These are phyloP conservation scores for Flaveria robusta DNA, from an alignment of 129 eudicot genomes.

Conservation along the genomic window DNA sequence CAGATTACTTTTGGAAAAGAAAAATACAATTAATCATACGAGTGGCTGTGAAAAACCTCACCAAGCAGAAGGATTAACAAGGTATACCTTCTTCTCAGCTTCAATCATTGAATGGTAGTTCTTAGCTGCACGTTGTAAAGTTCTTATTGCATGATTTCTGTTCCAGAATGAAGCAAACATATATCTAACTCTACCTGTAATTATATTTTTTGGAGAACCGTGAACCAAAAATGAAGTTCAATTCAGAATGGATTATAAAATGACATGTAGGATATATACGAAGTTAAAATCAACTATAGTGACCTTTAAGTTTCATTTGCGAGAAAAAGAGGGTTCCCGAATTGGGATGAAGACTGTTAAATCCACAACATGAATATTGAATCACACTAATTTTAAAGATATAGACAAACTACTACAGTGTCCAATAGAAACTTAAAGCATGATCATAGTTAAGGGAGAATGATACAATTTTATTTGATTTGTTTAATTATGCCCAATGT, in stretches of 20 bases:
- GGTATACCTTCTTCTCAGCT: conserved; percentile 82
- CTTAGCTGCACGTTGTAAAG: conserved; percentile 76
- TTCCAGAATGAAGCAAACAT: conserved; percentile 99
- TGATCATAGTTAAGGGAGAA: too few species aligned
- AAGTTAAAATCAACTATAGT: too few species aligned
- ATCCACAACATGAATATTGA: background rate
- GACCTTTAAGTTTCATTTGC: background rate
- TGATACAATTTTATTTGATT: too few species aligned
- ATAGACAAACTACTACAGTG: too few species aligned
- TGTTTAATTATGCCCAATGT: too few species aligned
- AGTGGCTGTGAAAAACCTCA: conserved; percentile 19
- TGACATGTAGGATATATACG: background rate
- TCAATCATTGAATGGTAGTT: conserved; percentile 73
- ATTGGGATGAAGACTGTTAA: background rate
- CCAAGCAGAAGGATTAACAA: conserved; percentile 3
- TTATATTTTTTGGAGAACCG: conserved; percentile 13
- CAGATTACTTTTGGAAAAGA: background rate
- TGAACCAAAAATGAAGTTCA: background rate
- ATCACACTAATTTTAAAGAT: too few species aligned
- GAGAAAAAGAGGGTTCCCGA: background rate
- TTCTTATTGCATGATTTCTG: conserved; percentile 82
- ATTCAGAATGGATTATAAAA: background rate
- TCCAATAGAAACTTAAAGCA: too few species aligned
- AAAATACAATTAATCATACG: background rate
- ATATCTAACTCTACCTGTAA: conserved; percentile 92